Conservation (phyloP, 2,329 filamentous ascomycete genomes). For the Ilyonectria sp. region DNA sequence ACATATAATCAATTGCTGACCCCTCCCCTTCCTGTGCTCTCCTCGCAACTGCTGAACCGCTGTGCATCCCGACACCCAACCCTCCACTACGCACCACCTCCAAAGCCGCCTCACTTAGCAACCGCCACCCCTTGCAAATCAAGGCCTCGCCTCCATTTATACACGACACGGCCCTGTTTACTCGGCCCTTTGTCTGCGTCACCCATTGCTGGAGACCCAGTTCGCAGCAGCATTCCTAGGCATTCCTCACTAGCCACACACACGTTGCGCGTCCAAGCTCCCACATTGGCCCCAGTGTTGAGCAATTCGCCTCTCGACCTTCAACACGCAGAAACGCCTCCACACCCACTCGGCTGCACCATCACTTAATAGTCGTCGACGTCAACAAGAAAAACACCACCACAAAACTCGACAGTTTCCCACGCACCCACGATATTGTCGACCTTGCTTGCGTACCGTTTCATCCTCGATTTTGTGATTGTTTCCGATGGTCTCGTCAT, state of each 20-base stretch:
- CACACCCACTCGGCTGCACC: slow-evolving; percentile 23
- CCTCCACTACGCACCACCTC: slow-evolving; percentile 18
- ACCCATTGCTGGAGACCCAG: background rate
- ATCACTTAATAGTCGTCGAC: slow-evolving; percentile 2
- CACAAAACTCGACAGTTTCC: slow-evolving; percentile 14
- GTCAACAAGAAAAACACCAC: background rate
- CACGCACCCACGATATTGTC: slow-evolving; percentile 1
- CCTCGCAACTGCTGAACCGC: background rate
- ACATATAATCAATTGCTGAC: slow-evolving; percentile 44
- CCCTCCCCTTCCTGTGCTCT: slow-evolving; percentile 37
- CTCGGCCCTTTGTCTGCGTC: background rate
- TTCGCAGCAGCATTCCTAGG: background rate
- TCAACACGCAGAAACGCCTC: slow-evolving; percentile 34
- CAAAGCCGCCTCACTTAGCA: background rate
- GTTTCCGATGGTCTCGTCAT: slow-evolving; percentile 55
- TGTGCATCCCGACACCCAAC: background rate
- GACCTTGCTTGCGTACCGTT: background rate
- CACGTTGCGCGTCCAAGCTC: slow-evolving; percentile 41
- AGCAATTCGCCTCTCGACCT: slow-evolving; percentile 19
- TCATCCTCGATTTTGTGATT: slow-evolving; percentile 27
- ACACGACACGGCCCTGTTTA: slow-evolving; percentile 1
- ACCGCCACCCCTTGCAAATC: background rate
- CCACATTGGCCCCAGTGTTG: slow-evolving; percentile 37
- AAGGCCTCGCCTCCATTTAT: background rate
- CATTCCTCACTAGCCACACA: slow-evolving; percentile 27